These are phyloP conservation scores for Aphanocladium album DNA, from an alignment of 2,329 filamentous ascomycete species.

Conservation along the genomic window DNA sequence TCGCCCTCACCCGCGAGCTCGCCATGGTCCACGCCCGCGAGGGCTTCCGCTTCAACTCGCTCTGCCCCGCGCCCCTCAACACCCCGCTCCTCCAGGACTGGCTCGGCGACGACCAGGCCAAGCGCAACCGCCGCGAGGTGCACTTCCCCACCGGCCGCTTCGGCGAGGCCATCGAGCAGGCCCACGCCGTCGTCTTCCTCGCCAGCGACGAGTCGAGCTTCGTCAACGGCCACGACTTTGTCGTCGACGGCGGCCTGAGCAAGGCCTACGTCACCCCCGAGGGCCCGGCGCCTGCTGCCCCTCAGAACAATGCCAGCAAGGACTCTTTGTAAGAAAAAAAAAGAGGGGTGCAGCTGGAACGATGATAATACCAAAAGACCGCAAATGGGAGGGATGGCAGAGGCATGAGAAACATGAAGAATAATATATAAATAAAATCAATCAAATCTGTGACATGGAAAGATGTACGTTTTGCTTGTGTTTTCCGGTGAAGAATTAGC, in stretches of 20 bases:
- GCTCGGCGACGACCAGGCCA: conserved; percentile 80
- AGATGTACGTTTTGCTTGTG: neutral
- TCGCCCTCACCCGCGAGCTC: conserved; percentile 84
- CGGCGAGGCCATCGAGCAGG: conserved; percentile 90
- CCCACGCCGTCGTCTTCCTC: conserved; percentile 80
- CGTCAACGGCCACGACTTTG: conserved; percentile 86
- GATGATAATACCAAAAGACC: too few species aligned
- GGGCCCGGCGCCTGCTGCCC: conserved; percentile 49
- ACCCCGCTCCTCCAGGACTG: conserved; percentile 89
- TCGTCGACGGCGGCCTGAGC: conserved; percentile 93
- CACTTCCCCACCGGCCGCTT: conserved; percentile 88
- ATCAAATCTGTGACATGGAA: too few species aligned
- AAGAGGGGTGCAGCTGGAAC: neutral
- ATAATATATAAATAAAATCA: too few species aligned
- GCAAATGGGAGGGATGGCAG: too few species aligned
- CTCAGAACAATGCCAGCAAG: conserved; percentile 56
- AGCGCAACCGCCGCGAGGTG: conserved; percentile 76
- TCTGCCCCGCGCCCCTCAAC: conserved; percentile 89
- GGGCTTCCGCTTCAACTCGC: conserved; percentile 80
- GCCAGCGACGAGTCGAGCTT: conserved; percentile 86
- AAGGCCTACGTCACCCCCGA: conserved; percentile 78
- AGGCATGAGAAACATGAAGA: too few species aligned
- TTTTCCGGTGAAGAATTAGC: too few species aligned
- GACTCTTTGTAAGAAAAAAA: conserved; percentile 39
- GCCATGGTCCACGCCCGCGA: conserved; percentile 90